Conservation (phyloP, 2,329 filamentous ascomycete species). For the Orbilia javanica region DNA sequence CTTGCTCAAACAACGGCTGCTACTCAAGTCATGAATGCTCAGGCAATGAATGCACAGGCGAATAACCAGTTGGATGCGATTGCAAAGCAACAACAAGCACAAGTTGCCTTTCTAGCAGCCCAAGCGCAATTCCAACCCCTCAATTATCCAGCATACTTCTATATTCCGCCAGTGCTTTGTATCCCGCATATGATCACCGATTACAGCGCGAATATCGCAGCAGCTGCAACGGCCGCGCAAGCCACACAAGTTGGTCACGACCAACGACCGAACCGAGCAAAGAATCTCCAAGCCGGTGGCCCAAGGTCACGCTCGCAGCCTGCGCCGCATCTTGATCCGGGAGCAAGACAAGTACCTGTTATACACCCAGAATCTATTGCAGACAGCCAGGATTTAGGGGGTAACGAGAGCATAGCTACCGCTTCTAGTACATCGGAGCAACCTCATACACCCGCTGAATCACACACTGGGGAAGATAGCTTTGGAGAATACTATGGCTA, state of each 20-base stretch:
- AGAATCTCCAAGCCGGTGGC: slow-evolving; percentile 55
- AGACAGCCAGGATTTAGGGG: slow-evolving; percentile 40
- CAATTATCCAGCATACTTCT: slow-evolving; percentile 40
- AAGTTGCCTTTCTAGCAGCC: slow-evolving; percentile 36
- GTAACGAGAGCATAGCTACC: slow-evolving; percentile 48
- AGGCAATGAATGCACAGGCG: slow-evolving; percentile 23
- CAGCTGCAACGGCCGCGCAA: slow-evolving; percentile 33
- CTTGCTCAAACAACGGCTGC: slow-evolving; percentile 20
- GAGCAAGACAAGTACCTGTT: slow-evolving; percentile 38
- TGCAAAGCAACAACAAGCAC: slow-evolving; percentile 47
- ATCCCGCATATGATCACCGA: slow-evolving; percentile 19
- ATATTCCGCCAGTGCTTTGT: slow-evolving; percentile 32
- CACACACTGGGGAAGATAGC: slow-evolving; percentile 35
- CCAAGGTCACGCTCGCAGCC: slow-evolving; percentile 53
- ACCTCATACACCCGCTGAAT: slow-evolving; percentile 46
- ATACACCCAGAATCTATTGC: slow-evolving; percentile 41
- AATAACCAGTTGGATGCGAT: slow-evolving; percentile 38
- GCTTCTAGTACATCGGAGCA: slow-evolving; percentile 55
- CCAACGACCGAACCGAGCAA: slow-evolving; percentile 51
- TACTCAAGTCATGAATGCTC: background rate
- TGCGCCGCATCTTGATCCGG: slow-evolving; percentile 48
- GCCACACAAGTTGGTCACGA: slow-evolving; percentile 32
- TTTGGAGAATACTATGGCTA: slow-evolving; percentile 53
- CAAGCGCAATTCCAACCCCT: slow-evolving; percentile 38
- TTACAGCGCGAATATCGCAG: slow-evolving; percentile 27